These are phyloP conservation scores for Orbilia oligospora DNA, from an alignment of 2,329 filamentous ascomycete genomes.

Conservation along the genomic window DNA sequence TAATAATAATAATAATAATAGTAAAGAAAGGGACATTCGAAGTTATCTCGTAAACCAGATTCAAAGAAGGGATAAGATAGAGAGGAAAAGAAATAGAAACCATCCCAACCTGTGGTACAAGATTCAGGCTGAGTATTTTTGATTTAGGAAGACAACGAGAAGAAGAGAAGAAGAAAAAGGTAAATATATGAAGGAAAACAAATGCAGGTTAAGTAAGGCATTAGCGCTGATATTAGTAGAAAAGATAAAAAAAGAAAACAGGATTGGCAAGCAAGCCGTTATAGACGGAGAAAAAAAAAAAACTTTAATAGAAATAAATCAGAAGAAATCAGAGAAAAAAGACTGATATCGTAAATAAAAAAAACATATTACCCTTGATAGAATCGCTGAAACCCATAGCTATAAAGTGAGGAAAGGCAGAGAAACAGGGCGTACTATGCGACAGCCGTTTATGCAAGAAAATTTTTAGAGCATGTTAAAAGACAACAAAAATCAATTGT, in stretches of 20 bases:
- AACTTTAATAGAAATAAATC: not conserved
- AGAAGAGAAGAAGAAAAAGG: not conserved
- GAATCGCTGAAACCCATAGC: constrained; percentile 20
- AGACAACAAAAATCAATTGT: constrained; percentile 10
- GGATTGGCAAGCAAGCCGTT: not conserved
- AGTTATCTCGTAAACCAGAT: too few relatives aligned
- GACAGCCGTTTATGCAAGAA: constrained; percentile 24
- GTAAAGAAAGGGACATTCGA: too few relatives aligned
- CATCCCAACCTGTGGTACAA: not conserved
- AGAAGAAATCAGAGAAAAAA: not conserved
- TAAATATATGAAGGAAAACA: not conserved
- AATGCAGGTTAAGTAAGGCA: not conserved
- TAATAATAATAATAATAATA: too few relatives aligned
- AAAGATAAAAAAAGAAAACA: not conserved
- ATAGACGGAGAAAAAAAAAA: not conserved
- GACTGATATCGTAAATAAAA: constrained; percentile 4
- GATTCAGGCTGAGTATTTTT: not conserved
- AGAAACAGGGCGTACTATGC: constrained; percentile 7
- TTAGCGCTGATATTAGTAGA: not conserved
- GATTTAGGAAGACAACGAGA: not conserved
- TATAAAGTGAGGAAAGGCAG: not conserved
- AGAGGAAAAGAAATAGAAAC: not conserved
- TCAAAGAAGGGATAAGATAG: not conserved
- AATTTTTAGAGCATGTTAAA: not conserved
- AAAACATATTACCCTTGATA: constrained; percentile 14